Evolutionary conservation across 176 grass and related monocot genomes (phyloP).

Genomic region (Pontederia crassipes): DNA sequence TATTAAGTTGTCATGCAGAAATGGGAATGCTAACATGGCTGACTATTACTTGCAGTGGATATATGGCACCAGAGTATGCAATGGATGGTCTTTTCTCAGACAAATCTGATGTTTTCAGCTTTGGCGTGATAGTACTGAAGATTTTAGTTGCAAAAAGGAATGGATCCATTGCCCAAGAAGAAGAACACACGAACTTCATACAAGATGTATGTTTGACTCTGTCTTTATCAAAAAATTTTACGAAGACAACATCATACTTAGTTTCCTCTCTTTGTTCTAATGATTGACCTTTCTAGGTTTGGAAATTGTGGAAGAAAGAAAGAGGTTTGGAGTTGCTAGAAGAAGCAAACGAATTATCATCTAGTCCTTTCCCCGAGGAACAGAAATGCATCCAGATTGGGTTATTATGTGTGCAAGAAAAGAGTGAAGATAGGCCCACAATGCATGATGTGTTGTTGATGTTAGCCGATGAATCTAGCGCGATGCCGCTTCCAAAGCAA

Average conservation of each 20-base stretch:
- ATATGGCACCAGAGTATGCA: not conserved
- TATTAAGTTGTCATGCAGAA: not conserved
- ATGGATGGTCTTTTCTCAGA: not conserved
- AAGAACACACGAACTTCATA: not conserved
- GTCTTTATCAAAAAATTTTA: not conserved
- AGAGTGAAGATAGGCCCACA: constrained; percentile 4
- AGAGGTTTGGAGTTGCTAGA: not conserved
- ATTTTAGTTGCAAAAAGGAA: not conserved
- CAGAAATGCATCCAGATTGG: constrained; percentile 7
- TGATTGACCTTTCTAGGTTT: not conserved
- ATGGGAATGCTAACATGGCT: not conserved
- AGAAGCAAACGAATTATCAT: not conserved
- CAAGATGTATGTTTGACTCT: not conserved
- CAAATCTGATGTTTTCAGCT: not conserved
- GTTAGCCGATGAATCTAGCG: not conserved
- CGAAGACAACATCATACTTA: not conserved
- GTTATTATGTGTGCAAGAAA: not conserved
- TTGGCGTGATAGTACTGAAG: not conserved
- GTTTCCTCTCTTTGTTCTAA: no score
- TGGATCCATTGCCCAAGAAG: not conserved
- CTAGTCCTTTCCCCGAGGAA: not conserved
- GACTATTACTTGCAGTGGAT: not conserved
- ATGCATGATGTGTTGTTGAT: constrained; percentile 14
- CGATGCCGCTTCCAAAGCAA: no score
- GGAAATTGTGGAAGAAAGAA: not conserved